Conservation (phyloP, 305 asterid genomes). For the Fraxinus sp. region DNA sequence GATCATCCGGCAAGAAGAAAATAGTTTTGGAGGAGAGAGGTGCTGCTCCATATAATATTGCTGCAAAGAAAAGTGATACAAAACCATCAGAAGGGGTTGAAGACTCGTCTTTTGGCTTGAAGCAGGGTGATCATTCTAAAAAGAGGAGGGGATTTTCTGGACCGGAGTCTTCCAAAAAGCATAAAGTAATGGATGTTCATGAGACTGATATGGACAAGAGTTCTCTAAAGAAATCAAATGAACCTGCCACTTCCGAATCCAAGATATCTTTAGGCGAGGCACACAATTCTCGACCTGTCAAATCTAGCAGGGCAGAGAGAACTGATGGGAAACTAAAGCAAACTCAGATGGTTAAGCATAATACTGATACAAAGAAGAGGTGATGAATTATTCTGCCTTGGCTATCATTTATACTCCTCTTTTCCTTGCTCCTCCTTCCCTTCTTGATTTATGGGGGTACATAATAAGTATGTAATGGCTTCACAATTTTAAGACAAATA, state of each 20-base stretch:
- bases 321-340: conserved; percentile 30
- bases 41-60: conserved; percentile 25
- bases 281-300: conserved; percentile 38
- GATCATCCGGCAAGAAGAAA: conserved; percentile 29
- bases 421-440: neutral
- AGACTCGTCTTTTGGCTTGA: conserved; percentile 36
- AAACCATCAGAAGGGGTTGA: conserved; percentile 36
- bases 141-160: conserved; percentile 34
- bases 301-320: conserved; percentile 21
- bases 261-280: conserved; percentile 40
- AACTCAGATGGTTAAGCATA: conserved; percentile 42
- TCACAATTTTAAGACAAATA: neutral
- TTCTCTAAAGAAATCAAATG: conserved; percentile 31
- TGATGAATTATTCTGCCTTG: conserved; percentile 25
- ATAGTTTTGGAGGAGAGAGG: conserved; percentile 24
- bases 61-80: conserved; percentile 30
- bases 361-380: conserved; percentile 64
- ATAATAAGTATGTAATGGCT: neutral
- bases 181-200: conserved; percentile 26
- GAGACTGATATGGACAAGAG: conserved; percentile 24
- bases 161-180: conserved; percentile 38
- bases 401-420: neutral
- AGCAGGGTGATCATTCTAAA: conserved; percentile 36
- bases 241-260: conserved; percentile 27
- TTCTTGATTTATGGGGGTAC: neutral